A percentile compares a stretch with the other conserved stretches of the same genome.
phyloP scores from a whole-genome alignment of 2,329 filamentous ascomycete species.

The Alternaria viburni region DNA sequence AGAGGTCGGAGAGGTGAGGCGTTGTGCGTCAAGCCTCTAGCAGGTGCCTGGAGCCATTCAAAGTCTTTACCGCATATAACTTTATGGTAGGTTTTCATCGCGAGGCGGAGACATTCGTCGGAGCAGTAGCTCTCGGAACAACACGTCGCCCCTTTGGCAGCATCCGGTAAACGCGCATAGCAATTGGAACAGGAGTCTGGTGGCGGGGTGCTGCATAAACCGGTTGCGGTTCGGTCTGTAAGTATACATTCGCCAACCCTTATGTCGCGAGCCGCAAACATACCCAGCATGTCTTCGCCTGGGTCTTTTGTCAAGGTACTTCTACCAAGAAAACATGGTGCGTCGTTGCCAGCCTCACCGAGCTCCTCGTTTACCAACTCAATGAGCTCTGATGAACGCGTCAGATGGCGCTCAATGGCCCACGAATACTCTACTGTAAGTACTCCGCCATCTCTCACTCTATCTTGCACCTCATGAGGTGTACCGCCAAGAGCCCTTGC shows the following conservation, averaged over 20 bases:
- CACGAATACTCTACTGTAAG: constrained; percentile 22
- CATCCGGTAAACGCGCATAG: constrained; percentile 22
- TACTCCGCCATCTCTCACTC: constrained; percentile 18
- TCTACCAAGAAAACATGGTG: background rate
- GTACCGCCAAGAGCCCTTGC: constrained; percentile 8
- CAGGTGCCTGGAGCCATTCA: constrained; percentile 23
- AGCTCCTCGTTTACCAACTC: constrained; percentile 4
- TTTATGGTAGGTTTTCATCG: constrained; percentile 32
- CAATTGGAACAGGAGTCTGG: constrained; percentile 26
- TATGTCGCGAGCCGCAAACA: constrained; percentile 12
- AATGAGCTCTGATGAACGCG: constrained; percentile 6
- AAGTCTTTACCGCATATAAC: constrained; percentile 39
- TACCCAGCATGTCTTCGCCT: constrained; percentile 13
- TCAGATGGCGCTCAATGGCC: constrained; percentile 11
- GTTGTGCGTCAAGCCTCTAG: constrained; percentile 19
- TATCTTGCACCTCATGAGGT: constrained; percentile 15
- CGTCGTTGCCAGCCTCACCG: background rate
- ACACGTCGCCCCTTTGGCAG: constrained; percentile 19
- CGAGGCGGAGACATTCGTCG: constrained; percentile 27
- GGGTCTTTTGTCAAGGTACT: constrained; percentile 5
- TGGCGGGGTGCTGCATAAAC: constrained; percentile 21
- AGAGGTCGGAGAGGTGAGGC: constrained; percentile 31
- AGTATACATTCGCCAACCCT: constrained; percentile 20
- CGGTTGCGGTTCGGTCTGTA: constrained; percentile 13
- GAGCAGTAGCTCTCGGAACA: constrained; percentile 30